These are phyloP conservation scores for Chaetomium sp. DNA, from an alignment of 2,329 filamentous ascomycete species.

Conservation along the genomic window DNA sequence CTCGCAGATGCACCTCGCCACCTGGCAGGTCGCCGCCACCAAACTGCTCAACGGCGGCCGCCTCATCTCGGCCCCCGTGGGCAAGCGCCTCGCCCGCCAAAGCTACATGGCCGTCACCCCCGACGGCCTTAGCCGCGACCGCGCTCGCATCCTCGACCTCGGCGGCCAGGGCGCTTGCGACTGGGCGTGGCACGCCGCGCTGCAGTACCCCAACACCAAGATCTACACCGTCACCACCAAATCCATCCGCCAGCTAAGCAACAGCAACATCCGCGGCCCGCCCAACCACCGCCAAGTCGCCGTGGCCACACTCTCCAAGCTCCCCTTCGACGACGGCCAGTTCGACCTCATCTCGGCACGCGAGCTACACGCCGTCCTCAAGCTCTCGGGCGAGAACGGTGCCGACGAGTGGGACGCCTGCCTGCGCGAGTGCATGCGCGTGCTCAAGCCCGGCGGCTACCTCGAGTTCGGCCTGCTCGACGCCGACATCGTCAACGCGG, in stretches of 20 bases:
- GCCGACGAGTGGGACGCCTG: slow-evolving; percentile 88
- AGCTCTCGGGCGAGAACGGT: slow-evolving; percentile 66
- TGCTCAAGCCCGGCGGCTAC: slow-evolving; percentile 90
- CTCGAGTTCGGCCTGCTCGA: slow-evolving; percentile 90
- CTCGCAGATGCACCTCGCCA: slow-evolving; percentile 65
- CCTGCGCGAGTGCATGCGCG: slow-evolving; percentile 81
- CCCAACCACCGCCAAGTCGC: slow-evolving; percentile 83
- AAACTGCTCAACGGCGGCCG: slow-evolving; percentile 66
- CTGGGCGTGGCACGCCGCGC: slow-evolving; percentile 93
- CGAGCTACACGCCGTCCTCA: slow-evolving; percentile 81
- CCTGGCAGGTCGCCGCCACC: slow-evolving; percentile 63
- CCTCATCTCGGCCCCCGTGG: slow-evolving; percentile 64
- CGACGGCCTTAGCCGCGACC: slow-evolving; percentile 51
- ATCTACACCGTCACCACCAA: slow-evolving; percentile 86
- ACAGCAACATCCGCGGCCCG: slow-evolving; percentile 77
- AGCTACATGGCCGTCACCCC: slow-evolving; percentile 52
- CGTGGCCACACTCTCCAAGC: slow-evolving; percentile 72
- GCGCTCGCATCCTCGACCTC: slow-evolving; percentile 77
- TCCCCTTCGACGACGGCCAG: slow-evolving; percentile 82
- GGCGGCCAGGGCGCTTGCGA: slow-evolving; percentile 83
- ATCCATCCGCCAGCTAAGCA: slow-evolving; percentile 68
- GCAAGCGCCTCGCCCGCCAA: slow-evolving; percentile 61
- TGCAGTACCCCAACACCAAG: slow-evolving; percentile 81
- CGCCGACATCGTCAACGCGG: slow-evolving; percentile 84
- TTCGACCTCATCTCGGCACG: slow-evolving; percentile 93